Percentiles rank a stretch among this genome's conserved stretches.
phyloP scores from a whole-genome alignment of 148 eudicot species.

The Heliamphora exappendiculata region DNA sequence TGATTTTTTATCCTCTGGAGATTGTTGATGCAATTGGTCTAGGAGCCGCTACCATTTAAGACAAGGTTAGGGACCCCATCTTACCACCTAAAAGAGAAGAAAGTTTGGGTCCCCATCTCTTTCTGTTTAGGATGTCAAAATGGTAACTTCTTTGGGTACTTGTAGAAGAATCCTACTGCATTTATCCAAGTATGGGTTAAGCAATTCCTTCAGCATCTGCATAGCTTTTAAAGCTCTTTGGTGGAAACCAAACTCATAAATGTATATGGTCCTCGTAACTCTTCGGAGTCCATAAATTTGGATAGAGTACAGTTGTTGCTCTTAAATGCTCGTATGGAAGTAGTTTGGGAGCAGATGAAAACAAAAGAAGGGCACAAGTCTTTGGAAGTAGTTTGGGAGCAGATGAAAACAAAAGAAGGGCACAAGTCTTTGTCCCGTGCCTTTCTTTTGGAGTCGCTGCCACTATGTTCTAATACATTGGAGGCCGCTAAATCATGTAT shows the following conservation, averaged over 20 bases:
- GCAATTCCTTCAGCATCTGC: slow-evolving; percentile 2
- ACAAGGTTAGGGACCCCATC: slow-evolving; percentile 5
- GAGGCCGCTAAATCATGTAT: too few relatives aligned
- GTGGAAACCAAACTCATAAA: slow-evolving; percentile 5
- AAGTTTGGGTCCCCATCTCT: not conserved
- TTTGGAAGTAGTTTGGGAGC: slow-evolving; percentile 7
- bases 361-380: not conserved
- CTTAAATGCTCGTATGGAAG: slow-evolving; percentile 12
- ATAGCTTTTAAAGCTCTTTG: slow-evolving; percentile 6
- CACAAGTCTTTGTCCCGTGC: too few relatives aligned
- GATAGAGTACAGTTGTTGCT: not conserved
- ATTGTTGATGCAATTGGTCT: not conserved
- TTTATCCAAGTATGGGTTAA: not conserved
- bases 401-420: not conserved
- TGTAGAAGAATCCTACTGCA: not conserved
- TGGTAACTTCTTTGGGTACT: slow-evolving; percentile 10
- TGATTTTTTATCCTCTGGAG: not conserved
- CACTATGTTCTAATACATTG: too few relatives aligned
- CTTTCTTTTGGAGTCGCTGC: too few relatives aligned
- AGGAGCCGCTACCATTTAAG: not conserved
- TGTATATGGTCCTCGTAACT: not conserved
- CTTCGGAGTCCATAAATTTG: not conserved
- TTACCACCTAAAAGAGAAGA: not conserved
- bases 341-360: slow-evolving; percentile 9
- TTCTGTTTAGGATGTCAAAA: not conserved